These are phyloP conservation scores for Eimeria brunetti DNA, from an alignment of 169 alveolate species.

Conservation along the genomic window DNA sequence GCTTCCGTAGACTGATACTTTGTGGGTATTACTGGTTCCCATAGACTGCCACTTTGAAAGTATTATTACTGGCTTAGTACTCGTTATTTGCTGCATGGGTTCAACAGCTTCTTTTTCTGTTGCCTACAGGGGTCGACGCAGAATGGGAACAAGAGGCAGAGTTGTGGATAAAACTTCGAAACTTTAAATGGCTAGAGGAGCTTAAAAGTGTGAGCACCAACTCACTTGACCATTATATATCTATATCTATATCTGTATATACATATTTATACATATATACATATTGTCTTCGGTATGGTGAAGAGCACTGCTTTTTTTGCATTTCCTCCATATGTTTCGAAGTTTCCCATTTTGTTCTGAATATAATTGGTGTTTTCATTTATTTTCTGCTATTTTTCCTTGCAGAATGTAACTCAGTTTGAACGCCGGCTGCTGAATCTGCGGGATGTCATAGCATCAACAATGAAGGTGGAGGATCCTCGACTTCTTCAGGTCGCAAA, in stretches of 20 bases:
- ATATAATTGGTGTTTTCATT: background rate
- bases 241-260: too few species aligned
- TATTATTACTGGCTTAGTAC: background rate
- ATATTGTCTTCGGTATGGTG: background rate
- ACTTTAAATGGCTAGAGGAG: conserved; percentile 6
- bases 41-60: too few species aligned
- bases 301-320: background rate
- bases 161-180: conserved; percentile 38
- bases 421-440: conserved; percentile 48
- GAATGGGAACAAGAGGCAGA: conserved; percentile 56
- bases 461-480: conserved; percentile 26
- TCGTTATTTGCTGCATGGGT: background rate
- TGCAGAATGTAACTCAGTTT: conserved; percentile 11
- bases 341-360: background rate
- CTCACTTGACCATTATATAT: background rate
- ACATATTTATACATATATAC: too few species aligned
- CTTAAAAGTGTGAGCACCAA: conserved; percentile 22
- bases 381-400: background rate
- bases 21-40: too few species aligned
- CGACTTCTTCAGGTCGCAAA: conserved; percentile 40
- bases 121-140: conserved; percentile 41
- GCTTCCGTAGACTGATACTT: too few species aligned
- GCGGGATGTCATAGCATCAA: conserved; percentile 30
- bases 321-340: background rate
- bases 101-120: background rate